Conservation (phyloP, 192 early-diverging fungal species). For the Phlyctochytrium arcticum region DNA sequence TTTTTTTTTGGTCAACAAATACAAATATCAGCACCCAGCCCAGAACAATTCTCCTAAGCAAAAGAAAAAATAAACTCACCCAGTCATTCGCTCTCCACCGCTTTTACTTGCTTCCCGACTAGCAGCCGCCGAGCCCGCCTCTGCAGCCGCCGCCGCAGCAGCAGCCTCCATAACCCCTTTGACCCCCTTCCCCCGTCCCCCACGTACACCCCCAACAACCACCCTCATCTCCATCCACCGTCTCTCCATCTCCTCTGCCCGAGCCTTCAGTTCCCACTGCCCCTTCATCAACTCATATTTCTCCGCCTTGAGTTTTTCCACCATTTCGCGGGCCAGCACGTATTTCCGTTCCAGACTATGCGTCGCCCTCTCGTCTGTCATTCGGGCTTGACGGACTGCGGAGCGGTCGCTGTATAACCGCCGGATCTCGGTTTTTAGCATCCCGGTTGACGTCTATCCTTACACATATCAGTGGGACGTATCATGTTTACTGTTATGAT, state of each 20-base stretch:
- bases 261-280: conserved; percentile 28
- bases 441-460: conserved; percentile 32
- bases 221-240: not conserved
- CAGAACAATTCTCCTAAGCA: too few species aligned
- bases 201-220: too few species aligned
- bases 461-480: not conserved
- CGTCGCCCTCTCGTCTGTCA: conserved; percentile 28
- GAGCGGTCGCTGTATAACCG: conserved; percentile 32
- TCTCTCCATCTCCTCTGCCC: conserved; percentile 15
- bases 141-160: too few species aligned
- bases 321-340: conserved; percentile 39
- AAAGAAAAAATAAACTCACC: too few species aligned
- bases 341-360: conserved; percentile 38
- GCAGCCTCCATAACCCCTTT: too few species aligned
- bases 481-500: conserved; percentile 1
- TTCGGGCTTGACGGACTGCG: conserved; percentile 19
- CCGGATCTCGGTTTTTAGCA: conserved; percentile 48
- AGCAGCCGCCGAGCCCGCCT: too few species aligned
- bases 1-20: too few species aligned
- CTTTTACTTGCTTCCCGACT: too few species aligned
- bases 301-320: conserved; percentile 40
- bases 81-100: too few species aligned
- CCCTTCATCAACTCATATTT: conserved; percentile 29
- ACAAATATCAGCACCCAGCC: too few species aligned
- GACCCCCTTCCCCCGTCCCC: too few species aligned